A percentile compares a stretch with the other conserved stretches of the same genome.
Evolutionary conservation across 2,329 filamentous ascomycete species (phyloP).

Genomic region (Aureobasidium zeae): DNA sequence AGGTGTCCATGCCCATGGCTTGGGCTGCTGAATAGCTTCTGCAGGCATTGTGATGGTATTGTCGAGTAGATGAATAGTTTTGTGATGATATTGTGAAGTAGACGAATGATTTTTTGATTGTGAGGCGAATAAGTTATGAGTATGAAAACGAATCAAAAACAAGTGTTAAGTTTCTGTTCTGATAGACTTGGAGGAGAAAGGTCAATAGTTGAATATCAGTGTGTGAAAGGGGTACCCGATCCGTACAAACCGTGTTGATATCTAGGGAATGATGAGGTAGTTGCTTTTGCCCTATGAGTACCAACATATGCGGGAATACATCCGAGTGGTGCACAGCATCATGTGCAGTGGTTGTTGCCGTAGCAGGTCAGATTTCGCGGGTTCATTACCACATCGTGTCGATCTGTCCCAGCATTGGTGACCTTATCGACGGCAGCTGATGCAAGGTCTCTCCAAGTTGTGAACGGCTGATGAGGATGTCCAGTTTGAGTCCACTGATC

Average conservation of each 20-base stretch:
- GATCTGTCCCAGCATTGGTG: slow-evolving; percentile 2
- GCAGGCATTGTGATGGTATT: slow-evolving; percentile 5
- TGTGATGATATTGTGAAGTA: not conserved
- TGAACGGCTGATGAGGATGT: slow-evolving; percentile 5
- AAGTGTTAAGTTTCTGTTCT: not conserved
- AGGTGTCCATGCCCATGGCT: slow-evolving; percentile 63
- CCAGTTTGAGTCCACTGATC: slow-evolving; percentile 9
- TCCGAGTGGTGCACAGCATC: not conserved
- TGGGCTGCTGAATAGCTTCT: slow-evolving; percentile 16
- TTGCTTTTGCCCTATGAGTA: slow-evolving; percentile 8
- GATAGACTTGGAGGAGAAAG: slow-evolving; percentile 6
- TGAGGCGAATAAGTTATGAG: no score
- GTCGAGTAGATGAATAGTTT: not conserved
- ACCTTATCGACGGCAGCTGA: slow-evolving; percentile 7
- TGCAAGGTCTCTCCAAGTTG: slow-evolving; percentile 2
- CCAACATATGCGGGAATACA: not conserved
- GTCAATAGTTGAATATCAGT: slow-evolving; percentile 4
- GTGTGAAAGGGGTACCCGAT: slow-evolving; percentile 1
- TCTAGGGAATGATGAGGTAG: slow-evolving; percentile 2
- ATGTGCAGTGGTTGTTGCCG: slow-evolving; percentile 9
- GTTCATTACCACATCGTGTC: slow-evolving; percentile 6
- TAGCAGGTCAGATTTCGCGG: slow-evolving; percentile 7
- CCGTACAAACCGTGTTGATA: slow-evolving; percentile 3
- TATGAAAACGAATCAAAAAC: no score
- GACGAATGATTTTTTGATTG: not conserved